phyloP scores from a whole-genome alignment of 2,329 filamentous ascomycete species.

The Colletotrichum aenigma region DNA sequence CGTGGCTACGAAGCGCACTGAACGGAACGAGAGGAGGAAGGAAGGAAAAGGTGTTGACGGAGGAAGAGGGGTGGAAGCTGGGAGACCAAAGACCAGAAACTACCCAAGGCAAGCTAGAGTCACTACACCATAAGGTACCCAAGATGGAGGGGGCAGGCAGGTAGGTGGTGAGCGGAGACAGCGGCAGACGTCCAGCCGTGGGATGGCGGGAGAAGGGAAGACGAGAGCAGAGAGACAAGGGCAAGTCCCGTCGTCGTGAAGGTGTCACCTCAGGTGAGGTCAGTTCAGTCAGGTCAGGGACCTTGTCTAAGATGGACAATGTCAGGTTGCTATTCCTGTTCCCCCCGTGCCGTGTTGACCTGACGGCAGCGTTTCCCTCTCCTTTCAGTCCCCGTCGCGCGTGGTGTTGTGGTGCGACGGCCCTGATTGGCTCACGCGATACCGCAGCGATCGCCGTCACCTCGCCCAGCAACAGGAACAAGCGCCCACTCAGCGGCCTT shows the following conservation, averaged over 20 bases:
- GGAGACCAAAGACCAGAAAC: neutral
- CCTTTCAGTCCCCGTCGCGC: neutral
- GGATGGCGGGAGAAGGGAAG: neutral
- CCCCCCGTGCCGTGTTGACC: neutral
- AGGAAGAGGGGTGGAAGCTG: neutral
- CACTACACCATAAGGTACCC: neutral
- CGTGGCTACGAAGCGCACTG: neutral
- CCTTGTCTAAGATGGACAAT: neutral
- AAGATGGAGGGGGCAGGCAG: neutral
- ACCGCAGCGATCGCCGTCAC: neutral
- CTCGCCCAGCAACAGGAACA: slow-evolving; percentile 19
- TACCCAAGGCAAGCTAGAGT: neutral
- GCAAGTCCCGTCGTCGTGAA: slow-evolving; percentile 1
- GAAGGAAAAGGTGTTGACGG: neutral
- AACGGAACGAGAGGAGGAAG: neutral
- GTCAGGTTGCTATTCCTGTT: neutral
- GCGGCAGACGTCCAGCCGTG: neutral
- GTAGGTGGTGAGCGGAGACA: neutral
- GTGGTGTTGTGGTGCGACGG: neutral
- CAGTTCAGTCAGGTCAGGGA: neutral
- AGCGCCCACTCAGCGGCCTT: slow-evolving; percentile 8
- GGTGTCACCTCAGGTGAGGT: slow-evolving; percentile 1
- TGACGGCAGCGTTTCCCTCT: neutral
- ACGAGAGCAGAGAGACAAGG: neutral
- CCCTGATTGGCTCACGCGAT: slow-evolving; percentile 16